Conservation (phyloP, 306 rosid species). For the Fragaria nilgerrensis region DNA sequence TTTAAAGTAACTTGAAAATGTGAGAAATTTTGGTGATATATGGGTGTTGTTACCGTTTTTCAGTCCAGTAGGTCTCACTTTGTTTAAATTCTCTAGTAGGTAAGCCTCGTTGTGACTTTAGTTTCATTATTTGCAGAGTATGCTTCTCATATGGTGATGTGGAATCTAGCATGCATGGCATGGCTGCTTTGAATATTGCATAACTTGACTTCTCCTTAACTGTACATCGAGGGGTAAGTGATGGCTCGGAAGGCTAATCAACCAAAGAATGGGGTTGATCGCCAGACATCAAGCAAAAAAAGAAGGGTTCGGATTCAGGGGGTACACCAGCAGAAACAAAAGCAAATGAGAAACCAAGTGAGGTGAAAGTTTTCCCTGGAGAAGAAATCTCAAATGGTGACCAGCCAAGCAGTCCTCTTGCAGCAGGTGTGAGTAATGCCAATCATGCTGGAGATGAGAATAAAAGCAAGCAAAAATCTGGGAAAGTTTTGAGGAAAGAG, state of each 20-base stretch:
- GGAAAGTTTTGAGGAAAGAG: conserved; percentile 47
- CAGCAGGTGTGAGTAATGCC: conserved; percentile 34
- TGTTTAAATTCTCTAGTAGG: neutral
- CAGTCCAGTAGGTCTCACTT: neutral
- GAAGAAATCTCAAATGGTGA: conserved; percentile 51
- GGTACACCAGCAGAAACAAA: conserved; percentile 42
- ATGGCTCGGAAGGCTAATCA: conserved; percentile 98
- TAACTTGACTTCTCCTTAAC: conserved; percentile 26
- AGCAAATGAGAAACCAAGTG: conserved; percentile 44
- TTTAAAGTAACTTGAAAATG: neutral
- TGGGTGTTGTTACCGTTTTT: neutral
- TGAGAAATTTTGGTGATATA: neutral
- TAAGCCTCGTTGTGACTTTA: neutral
- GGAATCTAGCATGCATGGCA: neutral
- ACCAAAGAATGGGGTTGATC: conserved; percentile 71
- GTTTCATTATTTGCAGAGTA: conserved; percentile 16
- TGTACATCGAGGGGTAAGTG: neutral
- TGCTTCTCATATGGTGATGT: neutral
- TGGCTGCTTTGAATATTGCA: conserved; percentile 20
- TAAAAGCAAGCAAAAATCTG: conserved; percentile 33
- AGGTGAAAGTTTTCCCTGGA: conserved; percentile 55
- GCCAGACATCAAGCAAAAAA: conserved; percentile 50
- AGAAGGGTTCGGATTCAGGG: conserved; percentile 44
- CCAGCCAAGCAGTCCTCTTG: conserved; percentile 33
- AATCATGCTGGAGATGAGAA: conserved; percentile 38